These are phyloP conservation scores for Stipa capillata DNA, from an alignment of 176 grass and related monocot species.

Conservation along the genomic window DNA sequence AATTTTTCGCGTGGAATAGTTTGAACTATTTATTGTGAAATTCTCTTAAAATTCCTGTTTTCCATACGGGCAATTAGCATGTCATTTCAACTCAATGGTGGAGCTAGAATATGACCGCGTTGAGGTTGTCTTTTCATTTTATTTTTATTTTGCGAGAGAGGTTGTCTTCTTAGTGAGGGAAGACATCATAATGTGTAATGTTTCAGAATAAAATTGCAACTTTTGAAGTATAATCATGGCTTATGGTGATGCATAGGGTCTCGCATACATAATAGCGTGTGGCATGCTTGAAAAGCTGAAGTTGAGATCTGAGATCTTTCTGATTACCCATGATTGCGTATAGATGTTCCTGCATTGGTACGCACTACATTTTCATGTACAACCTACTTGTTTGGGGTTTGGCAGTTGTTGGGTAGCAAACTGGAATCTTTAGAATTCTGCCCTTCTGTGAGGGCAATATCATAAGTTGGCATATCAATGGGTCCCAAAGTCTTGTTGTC, in stretches of 20 bases:
- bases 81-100: background rate
- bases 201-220: background rate
- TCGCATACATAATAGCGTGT: background rate
- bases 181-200: background rate
- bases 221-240: slow-evolving; percentile 15
- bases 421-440: background rate
- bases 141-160: too few species aligned
- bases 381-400: background rate
- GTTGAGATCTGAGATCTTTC: slow-evolving; percentile 13
- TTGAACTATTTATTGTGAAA: background rate
- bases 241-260: background rate
- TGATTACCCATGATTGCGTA: slow-evolving; percentile 14
- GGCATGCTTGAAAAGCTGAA: slow-evolving; percentile 49
- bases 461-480: background rate
- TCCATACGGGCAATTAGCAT: background rate
- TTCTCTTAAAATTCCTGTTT: background rate
- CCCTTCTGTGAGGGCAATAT: too few species aligned
- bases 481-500: background rate
- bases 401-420: background rate
- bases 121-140: background rate
- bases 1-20: background rate
- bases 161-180: background rate
- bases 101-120: background rate
- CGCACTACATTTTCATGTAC: slow-evolving; percentile 3
- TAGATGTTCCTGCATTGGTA: slow-evolving; percentile 7